Evolutionary conservation across 768 basidiomycete species (phyloP).

Genomic region (Paxillus rubicundulus): DNA sequence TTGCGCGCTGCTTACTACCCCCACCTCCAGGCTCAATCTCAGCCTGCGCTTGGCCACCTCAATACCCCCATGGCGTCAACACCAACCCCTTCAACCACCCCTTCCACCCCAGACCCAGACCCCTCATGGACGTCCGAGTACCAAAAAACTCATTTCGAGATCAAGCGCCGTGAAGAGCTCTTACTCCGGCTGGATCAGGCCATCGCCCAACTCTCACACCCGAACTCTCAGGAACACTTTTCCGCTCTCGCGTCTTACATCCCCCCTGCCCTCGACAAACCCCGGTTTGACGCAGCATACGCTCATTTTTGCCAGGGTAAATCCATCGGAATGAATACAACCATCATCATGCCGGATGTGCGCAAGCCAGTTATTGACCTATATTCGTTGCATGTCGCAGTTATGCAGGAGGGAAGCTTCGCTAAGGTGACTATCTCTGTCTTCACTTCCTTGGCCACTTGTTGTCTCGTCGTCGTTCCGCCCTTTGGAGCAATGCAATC

Average conservation of each 20-base stretch:
- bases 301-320: slow-evolving; percentile 28
- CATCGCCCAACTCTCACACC: slow-evolving; percentile 20
- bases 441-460: not conserved
- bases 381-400: slow-evolving; percentile 28
- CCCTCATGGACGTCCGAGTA: slow-evolving; percentile 20
- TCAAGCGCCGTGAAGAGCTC: slow-evolving; percentile 30
- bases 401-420: slow-evolving; percentile 34
- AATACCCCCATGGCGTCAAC: not conserved
- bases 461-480: slow-evolving; percentile 1
- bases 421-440: slow-evolving; percentile 15
- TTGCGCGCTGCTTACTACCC: slow-evolving; percentile 15
- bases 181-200: slow-evolving; percentile 27
- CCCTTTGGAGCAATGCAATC: slow-evolving; percentile 1
- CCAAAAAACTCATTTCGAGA: slow-evolving; percentile 28
- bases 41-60: not conserved
- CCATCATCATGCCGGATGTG: slow-evolving; percentile 30
- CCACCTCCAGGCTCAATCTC: slow-evolving; percentile 6
- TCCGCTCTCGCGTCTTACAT: slow-evolving; percentile 26
- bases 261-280: slow-evolving; percentile 28
- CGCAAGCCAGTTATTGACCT: slow-evolving; percentile 26
- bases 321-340: slow-evolving; percentile 23
- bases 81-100: not conserved
- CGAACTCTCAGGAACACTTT: slow-evolving; percentile 21
- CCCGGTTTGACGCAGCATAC: slow-evolving; percentile 29
- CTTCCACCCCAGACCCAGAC: slow-evolving; percentile 11